These are phyloP conservation scores for Wickerhamiella hasegawae DNA, from an alignment of 805 yeast species.

Conservation along the genomic window DNA sequence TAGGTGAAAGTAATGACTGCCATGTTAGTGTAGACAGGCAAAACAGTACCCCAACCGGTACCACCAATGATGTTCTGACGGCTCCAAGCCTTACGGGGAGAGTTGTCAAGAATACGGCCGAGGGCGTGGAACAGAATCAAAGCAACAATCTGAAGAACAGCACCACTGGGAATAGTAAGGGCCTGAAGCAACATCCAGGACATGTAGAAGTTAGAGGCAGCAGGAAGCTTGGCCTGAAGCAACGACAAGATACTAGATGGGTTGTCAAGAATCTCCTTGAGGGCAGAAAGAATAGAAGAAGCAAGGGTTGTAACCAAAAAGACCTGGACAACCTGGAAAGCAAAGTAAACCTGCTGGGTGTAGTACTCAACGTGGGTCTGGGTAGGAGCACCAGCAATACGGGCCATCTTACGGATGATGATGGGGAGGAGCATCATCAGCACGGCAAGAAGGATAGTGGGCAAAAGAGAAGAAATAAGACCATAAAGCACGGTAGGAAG, in stretches of 20 bases:
- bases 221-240: conserved; percentile 66
- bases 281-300: conserved; percentile 66
- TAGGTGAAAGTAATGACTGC: conserved; percentile 59
- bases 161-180: conserved; percentile 58
- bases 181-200: conserved; percentile 72
- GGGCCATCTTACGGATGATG: conserved; percentile 63
- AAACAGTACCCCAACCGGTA: conserved; percentile 69
- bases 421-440: conserved; percentile 82
- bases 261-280: conserved; percentile 53
- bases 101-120: conserved; percentile 56
- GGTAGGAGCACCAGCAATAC: conserved; percentile 55
- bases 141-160: conserved; percentile 58
- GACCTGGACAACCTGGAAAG: conserved; percentile 79
- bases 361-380: conserved; percentile 57
- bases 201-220: conserved; percentile 81
- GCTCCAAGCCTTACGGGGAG: conserved; percentile 87
- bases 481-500: conserved; percentile 63
- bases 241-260: conserved; percentile 45
- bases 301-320: conserved; percentile 73
- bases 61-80: conserved; percentile 47
- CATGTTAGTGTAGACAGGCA: conserved; percentile 63
- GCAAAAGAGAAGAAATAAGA: conserved; percentile 73
- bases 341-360: conserved; percentile 81
- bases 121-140: conserved; percentile 56
- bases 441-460: conserved; percentile 63